Conservation (phyloP, 495 filamentous ascomycete species). For the Neurospora sp. region DNA sequence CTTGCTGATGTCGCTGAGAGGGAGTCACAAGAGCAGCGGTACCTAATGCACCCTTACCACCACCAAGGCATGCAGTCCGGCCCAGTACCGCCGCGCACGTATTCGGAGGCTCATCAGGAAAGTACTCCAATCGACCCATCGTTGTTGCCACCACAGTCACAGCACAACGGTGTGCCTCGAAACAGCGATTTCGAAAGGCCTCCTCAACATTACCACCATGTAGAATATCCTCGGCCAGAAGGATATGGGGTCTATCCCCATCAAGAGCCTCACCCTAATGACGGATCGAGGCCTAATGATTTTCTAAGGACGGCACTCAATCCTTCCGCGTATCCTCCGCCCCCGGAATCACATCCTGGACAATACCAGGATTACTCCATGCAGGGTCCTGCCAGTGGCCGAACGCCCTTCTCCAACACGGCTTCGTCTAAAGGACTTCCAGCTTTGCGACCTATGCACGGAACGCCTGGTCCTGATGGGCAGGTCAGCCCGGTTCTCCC, state of each 20-base stretch:
- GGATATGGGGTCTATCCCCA: background rate
- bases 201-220: background rate
- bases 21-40: background rate
- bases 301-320: slow-evolving; percentile 37
- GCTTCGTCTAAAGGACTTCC: slow-evolving; percentile 22
- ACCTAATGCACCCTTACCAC: background rate
- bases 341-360: background rate
- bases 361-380: background rate
- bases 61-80: background rate
- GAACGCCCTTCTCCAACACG: slow-evolving; percentile 18
- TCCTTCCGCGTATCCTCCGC: slow-evolving; percentile 9
- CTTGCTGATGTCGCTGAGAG: slow-evolving; percentile 23
- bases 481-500: slow-evolving; percentile 15
- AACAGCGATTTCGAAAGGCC: background rate
- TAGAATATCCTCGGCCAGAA: slow-evolving; percentile 6
- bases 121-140: slow-evolving; percentile 1
- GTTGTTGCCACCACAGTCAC: background rate
- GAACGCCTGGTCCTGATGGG: slow-evolving; percentile 14
- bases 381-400: background rate
- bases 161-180: background rate
- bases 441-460: slow-evolving; percentile 31
- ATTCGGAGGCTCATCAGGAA: slow-evolving; percentile 1
- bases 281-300: slow-evolving; percentile 15
- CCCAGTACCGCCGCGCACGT: background rate
- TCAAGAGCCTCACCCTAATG: background rate